These are phyloP conservation scores for Fusarium torreyae DNA, from an alignment of 2,329 filamentous ascomycete species.

Conservation along the genomic window DNA sequence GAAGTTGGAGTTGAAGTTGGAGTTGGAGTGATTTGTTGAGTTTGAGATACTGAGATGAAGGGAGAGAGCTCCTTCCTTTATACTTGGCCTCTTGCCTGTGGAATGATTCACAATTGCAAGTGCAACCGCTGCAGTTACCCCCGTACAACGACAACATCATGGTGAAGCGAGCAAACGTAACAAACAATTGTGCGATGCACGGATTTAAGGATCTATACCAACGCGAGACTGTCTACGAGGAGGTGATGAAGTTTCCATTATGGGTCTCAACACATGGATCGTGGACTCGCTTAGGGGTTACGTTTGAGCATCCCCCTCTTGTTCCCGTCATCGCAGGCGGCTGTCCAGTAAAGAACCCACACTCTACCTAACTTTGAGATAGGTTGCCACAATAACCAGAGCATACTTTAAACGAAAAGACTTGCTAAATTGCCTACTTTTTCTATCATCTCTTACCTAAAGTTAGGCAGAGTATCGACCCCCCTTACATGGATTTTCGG, in stretches of 20 bases:
- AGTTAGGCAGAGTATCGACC: no score
- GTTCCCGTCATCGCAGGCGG: not conserved
- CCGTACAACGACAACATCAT: not conserved
- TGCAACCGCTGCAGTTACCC: slow-evolving; percentile 1
- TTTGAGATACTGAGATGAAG: not conserved
- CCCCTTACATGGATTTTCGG: not conserved
- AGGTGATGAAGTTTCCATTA: not conserved
- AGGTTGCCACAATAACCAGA: no score
- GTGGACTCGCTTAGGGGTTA: not conserved
- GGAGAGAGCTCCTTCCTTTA: slow-evolving; percentile 3
- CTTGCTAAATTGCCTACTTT: no score
- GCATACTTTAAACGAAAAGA: no score
- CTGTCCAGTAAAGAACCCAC: no score
- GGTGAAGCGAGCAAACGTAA: no score
- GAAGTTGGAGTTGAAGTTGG: not conserved
- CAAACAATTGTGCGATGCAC: not conserved
- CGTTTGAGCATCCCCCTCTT: not conserved
- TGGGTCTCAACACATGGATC: not conserved
- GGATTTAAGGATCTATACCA: slow-evolving; percentile 19
- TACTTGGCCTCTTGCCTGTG: not conserved
- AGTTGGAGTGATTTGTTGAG: not conserved
- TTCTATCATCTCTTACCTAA: no score
- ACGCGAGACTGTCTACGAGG: not conserved
- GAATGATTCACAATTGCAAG: slow-evolving; percentile 12
- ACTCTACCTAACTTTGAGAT: no score